A percentile compares a stretch with the other conserved stretches of the same genome.
These are phyloP conservation scores for Paraleonurus japonicus DNA, from an alignment of 257 asterid genomes.

Conservation along the genomic window DNA sequence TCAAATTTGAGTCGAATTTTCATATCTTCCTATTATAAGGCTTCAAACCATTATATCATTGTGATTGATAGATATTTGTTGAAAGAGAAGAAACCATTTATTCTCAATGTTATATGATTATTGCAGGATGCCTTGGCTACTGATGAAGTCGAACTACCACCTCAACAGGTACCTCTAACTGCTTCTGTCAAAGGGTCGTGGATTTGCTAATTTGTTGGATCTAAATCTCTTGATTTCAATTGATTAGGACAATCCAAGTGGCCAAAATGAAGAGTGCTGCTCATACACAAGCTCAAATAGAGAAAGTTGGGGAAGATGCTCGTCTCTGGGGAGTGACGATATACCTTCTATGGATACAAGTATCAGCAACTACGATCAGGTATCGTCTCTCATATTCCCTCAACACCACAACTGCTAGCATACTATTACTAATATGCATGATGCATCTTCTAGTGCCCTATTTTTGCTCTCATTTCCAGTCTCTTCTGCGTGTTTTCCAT, in stretches of 20 bases:
- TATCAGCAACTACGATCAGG: slow-evolving; percentile 57
- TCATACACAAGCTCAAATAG: slow-evolving; percentile 91
- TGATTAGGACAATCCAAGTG: slow-evolving; percentile 57
- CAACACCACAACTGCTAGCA: too few species aligned
- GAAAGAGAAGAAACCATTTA: neutral
- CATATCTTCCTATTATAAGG: neutral
- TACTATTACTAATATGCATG: neutral
- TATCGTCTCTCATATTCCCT: slow-evolving; percentile 17
- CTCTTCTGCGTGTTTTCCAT: slow-evolving; percentile 10
- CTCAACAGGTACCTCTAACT: slow-evolving; percentile 38
- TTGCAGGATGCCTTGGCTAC: slow-evolving; percentile 65
- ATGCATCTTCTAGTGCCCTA: neutral
- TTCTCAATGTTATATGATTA: slow-evolving; percentile 4
- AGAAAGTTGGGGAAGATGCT: slow-evolving; percentile 99
- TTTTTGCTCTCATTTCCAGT: neutral
- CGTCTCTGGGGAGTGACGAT: slow-evolving; percentile 82
- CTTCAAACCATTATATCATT: slow-evolving; percentile 9
- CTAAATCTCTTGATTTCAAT: slow-evolving; percentile 15
- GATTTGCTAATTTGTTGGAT: neutral
- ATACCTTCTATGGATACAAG: slow-evolving; percentile 44
- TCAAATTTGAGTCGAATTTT: neutral
- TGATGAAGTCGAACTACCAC: slow-evolving; percentile 48
- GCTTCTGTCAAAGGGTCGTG: slow-evolving; percentile 16
- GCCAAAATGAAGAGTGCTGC: slow-evolving; percentile 80
- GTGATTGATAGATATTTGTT: neutral